Conservation (phyloP, 768 basidiomycete genomes). For the Hypholoma fasciculare region DNA sequence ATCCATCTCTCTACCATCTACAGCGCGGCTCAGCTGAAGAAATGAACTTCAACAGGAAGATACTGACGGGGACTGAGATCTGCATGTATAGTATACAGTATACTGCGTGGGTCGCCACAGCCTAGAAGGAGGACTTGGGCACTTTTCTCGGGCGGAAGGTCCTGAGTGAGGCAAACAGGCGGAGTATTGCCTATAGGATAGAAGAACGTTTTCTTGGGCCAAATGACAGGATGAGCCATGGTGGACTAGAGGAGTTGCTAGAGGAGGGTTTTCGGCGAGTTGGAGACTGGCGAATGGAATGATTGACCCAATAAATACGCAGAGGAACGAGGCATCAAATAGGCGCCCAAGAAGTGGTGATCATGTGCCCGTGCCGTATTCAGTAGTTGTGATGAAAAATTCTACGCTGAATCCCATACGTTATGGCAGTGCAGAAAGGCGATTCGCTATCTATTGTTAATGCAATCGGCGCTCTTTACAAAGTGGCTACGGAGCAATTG, state of each 20-base stretch:
- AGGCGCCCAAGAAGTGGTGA: neutral
- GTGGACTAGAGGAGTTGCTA: neutral
- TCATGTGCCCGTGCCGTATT: neutral
- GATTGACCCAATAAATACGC: too few relatives aligned
- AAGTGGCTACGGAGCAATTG: too few relatives aligned
- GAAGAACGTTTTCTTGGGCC: slow-evolving; percentile 47
- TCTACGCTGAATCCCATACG: neutral
- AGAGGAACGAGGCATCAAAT: neutral
- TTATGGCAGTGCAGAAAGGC: neutral
- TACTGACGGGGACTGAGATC: slow-evolving; percentile 26
- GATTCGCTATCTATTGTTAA: neutral
- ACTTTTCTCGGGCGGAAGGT: slow-evolving; percentile 45
- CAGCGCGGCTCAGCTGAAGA: neutral
- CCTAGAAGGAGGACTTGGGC: slow-evolving; percentile 54
- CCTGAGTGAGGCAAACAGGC: slow-evolving; percentile 47
- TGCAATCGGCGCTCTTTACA: neutral
- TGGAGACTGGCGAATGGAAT: neutral
- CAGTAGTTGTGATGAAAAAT: neutral
- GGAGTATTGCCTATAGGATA: slow-evolving; percentile 64
- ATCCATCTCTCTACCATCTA: slow-evolving; percentile 33
- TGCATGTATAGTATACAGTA: slow-evolving; percentile 48
- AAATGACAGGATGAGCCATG: slow-evolving; percentile 47
- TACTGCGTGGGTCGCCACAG: slow-evolving; percentile 57
- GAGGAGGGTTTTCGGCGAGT: neutral
- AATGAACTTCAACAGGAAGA: neutral